A percentile compares a stretch with the other conserved stretches of the same genome.
phyloP scores from a whole-genome alignment of 1,139 yeast species.

The Sugiyamaella sp. region DNA sequence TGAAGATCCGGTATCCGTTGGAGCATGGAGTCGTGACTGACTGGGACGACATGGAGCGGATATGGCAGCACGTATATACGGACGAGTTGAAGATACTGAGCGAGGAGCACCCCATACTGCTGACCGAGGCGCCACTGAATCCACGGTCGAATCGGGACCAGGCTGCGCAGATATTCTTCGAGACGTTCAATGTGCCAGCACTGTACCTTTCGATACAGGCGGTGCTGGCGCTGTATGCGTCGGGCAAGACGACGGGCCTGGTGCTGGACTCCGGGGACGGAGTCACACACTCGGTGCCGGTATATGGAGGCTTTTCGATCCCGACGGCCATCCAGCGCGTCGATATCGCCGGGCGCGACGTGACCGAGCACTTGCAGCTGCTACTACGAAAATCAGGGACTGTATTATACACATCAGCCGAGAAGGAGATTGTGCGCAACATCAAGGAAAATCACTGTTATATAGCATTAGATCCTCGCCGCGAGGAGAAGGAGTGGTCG shows the following conservation, averaged over 20 bases:
- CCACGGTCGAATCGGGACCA: conserved; percentile 70
- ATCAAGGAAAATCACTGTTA: conserved; percentile 78
- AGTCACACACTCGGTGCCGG: conserved; percentile 84
- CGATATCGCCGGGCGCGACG: conserved; percentile 86
- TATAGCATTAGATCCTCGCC: conserved; percentile 66
- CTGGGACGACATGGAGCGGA: conserved; percentile 84
- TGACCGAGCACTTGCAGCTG: conserved; percentile 72
- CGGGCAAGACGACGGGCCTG: conserved; percentile 89
- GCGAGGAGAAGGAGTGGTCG: conserved; percentile 64
- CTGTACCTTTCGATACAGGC: conserved; percentile 83
- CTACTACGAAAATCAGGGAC: conserved; percentile 72
- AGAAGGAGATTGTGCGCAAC: conserved; percentile 74
- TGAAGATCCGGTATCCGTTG: conserved; percentile 71
- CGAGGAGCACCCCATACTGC: conserved; percentile 85
- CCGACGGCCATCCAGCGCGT: conserved; percentile 73
- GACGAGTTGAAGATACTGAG: conserved; percentile 67
- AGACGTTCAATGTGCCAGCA: conserved; percentile 85
- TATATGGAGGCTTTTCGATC: conserved; percentile 83
- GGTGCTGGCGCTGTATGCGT: conserved; percentile 79
- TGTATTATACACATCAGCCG: conserved; percentile 67
- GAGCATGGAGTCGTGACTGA: conserved; percentile 79
- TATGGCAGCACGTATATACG: conserved; percentile 69
- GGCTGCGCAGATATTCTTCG: conserved; percentile 79
- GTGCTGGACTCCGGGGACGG: conserved; percentile 94
- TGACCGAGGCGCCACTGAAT: conserved; percentile 90